Evolutionary conservation across 495 filamentous ascomycete species (phyloP).

Genomic region (Trichoderma asperelloides): DNA sequence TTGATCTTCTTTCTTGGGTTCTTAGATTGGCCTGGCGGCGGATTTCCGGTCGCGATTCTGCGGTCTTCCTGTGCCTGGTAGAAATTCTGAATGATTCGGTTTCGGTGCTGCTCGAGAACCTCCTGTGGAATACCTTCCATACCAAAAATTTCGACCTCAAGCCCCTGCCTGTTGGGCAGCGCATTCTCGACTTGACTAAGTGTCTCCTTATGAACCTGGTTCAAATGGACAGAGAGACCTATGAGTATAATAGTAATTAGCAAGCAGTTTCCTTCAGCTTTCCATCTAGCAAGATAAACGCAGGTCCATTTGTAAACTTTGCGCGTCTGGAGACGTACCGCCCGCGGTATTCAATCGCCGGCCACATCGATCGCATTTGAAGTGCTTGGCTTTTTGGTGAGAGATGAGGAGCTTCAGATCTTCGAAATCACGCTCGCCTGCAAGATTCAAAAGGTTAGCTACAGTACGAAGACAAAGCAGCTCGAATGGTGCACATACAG

Average conservation of each 20-base stretch:
- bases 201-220: constrained; percentile 93
- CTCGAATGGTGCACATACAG: constrained; percentile 40
- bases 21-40: constrained; percentile 49
- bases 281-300: constrained; percentile 15
- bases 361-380: constrained; percentile 86
- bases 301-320: background rate
- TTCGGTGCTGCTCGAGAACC: constrained; percentile 68
- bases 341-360: constrained; percentile 89
- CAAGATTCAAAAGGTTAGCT: constrained; percentile 17
- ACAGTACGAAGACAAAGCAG: background rate
- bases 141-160: constrained; percentile 93
- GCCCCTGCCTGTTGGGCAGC: constrained; percentile 66
- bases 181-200: constrained; percentile 84
- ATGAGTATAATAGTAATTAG: constrained; percentile 12
- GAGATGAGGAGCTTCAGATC: constrained; percentile 91
- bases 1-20: constrained; percentile 69
- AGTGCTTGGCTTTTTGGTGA: constrained; percentile 97
- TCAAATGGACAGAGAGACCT: constrained; percentile 95
- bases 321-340: constrained; percentile 44
- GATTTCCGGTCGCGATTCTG: constrained; percentile 74
- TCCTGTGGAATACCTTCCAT: constrained; percentile 96
- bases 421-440: constrained; percentile 88
- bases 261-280: background rate
- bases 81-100: constrained; percentile 73
- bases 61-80: constrained; percentile 79